A percentile compares a stretch with the other conserved stretches of the same genome.
These are phyloP conservation scores for Podospora bellae-mahoneyi DNA, from an alignment of 495 filamentous ascomycete species.

Conservation along the genomic window DNA sequence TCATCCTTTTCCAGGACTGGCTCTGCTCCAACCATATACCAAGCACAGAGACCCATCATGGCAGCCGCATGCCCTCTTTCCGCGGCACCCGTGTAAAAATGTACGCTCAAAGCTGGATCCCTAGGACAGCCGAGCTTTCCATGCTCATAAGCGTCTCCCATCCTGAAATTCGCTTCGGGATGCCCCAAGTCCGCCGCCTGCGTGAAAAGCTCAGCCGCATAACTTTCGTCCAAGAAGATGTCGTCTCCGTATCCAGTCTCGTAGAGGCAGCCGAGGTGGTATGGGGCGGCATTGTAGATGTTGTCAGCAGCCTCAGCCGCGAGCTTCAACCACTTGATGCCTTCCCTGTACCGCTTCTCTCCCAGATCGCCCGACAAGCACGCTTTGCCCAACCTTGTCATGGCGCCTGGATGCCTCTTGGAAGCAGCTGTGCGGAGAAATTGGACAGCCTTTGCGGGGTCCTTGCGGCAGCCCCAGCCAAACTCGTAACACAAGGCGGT, in stretches of 20 bases:
- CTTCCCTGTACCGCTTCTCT: slow-evolving; percentile 81
- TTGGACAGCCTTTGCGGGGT: slow-evolving; percentile 84
- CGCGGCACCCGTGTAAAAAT: slow-evolving; percentile 94
- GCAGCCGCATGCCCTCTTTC: slow-evolving; percentile 77
- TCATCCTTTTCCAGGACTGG: slow-evolving; percentile 93
- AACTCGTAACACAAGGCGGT: slow-evolving; percentile 96
- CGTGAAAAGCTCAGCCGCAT: slow-evolving; percentile 92
- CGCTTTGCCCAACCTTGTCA: slow-evolving; percentile 85
- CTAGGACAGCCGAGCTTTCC: slow-evolving; percentile 80
- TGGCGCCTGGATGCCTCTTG: slow-evolving; percentile 92
- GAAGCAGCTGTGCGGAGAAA: slow-evolving; percentile 88
- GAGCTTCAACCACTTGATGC: slow-evolving; percentile 93
- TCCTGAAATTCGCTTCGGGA: slow-evolving; percentile 72
- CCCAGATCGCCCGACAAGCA: slow-evolving; percentile 88
- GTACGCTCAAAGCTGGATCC: slow-evolving; percentile 90
- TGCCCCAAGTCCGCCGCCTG: slow-evolving; percentile 92
- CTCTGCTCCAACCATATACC: slow-evolving; percentile 95
- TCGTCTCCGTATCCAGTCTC: slow-evolving; percentile 88
- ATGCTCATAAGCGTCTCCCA: slow-evolving; percentile 97
- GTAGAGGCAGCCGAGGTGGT: slow-evolving; percentile 83
- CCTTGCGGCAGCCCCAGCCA: slow-evolving; percentile 90
- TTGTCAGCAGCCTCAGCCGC: slow-evolving; percentile 82
- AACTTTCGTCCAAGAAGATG: slow-evolving; percentile 82
- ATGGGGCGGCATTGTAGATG: slow-evolving; percentile 91
- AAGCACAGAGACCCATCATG: slow-evolving; percentile 99